Percentiles rank a stretch among this genome's conserved stretches.
These are phyloP conservation scores for Effrenium voratum DNA, from an alignment of 73 alveolate genomes.

Conservation along the genomic window DNA sequence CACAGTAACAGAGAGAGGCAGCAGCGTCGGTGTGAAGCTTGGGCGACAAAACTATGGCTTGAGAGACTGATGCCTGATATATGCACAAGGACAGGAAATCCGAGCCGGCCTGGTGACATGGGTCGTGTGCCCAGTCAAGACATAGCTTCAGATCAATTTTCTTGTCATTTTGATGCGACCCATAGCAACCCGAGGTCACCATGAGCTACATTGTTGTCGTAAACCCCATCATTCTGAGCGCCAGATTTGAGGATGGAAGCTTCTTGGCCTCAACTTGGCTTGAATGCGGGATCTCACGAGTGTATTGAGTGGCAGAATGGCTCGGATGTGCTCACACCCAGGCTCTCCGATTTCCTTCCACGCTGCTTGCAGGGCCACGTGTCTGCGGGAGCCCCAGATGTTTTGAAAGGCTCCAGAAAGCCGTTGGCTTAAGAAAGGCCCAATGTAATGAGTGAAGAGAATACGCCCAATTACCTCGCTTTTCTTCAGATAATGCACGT, in stretches of 20 bases:
- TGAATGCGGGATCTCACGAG: neutral
- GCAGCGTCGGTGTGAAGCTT: constrained; percentile 45
- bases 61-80: no score
- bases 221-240: constrained; percentile 81
- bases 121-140: neutral
- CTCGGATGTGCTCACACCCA: no score
- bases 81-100: constrained; percentile 49
- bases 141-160: neutral
- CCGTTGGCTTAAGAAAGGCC: neutral
- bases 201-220: constrained; percentile 92
- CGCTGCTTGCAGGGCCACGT: constrained; percentile 93
- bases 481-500: no score
- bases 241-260: constrained; percentile 89
- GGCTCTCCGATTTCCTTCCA: constrained; percentile 90
- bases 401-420: neutral
- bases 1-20: constrained; percentile 87
- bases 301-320: no score
- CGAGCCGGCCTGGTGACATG: constrained; percentile 92
- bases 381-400: constrained; percentile 6
- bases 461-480: no score
- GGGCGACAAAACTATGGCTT: neutral
- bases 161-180: no score
- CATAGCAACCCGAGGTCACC: constrained; percentile 46
- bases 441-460: no score
- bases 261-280: neutral